Evolutionary conservation across 768 basidiomycete species (phyloP), one percentile per base, ranked within the genome.

Genomic region (Glaciozyma martinii): DNA sequence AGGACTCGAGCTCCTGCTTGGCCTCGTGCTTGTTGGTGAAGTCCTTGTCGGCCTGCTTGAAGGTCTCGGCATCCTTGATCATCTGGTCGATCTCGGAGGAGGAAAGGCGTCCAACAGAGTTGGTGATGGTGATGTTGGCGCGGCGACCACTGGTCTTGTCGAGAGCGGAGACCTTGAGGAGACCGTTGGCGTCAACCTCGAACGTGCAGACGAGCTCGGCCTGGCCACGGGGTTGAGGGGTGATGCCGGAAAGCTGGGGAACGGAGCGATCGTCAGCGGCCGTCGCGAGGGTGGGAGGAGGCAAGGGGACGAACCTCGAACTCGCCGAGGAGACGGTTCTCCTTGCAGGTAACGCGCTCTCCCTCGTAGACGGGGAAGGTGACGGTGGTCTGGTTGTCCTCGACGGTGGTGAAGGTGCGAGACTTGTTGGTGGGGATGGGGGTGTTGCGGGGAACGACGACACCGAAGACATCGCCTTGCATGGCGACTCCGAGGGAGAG

Each of bases 321-420:
- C 81, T 99, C 95, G 75, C 95, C 95, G 74, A 99, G 89, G 67
- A 99, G 82, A 78, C 95, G 87, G 82, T 98, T 99, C 81, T 99
- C 95, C 75, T 92, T 89, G 82, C 95, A 99, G 76, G 98, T 94
- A 42, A 94, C 98, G 72, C 95, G 92, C 81, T 99, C 95, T 76
- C 95, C 95, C 83, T 99, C 95, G 80, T 99, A 98, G 53, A 99
- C 95, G 74, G 95, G 95, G 90, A 98, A 99, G 71, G 94, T 97
- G 80, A 99, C 95, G 67, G 90, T 94, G 67, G 95, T 99, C 81
- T 98, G 95, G 83, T 98, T 99, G 83, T 99, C 95, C 84, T 99
- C 95, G 70, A 99, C 95, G 61, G 95, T 99, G 73, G 95, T 99
- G 84, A 99, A 99, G 58, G 89, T 89, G 76, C 95, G 84, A 46